Conservation (phyloP, 2,329 filamentous ascomycete species). For the Madurella fahalii region DNA sequence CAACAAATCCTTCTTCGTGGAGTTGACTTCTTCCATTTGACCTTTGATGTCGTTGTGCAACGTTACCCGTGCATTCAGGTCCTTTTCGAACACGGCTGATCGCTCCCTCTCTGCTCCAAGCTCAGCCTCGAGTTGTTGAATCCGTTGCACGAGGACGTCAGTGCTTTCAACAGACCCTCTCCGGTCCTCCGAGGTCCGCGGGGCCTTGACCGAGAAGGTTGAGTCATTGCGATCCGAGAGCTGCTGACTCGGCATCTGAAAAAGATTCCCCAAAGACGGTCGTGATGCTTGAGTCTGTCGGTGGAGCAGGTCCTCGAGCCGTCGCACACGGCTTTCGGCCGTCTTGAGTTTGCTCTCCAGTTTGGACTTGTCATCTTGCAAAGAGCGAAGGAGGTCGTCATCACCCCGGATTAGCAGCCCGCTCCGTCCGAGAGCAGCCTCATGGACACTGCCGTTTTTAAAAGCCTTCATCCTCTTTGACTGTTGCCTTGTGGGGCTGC, state of each 20-base stretch:
- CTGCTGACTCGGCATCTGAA: conserved; percentile 46
- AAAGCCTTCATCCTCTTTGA: conserved; percentile 85
- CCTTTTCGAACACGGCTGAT: conserved; percentile 63
- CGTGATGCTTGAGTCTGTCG: conserved; percentile 64
- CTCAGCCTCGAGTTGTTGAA: conserved; percentile 71
- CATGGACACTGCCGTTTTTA: conserved; percentile 93
- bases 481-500: conserved; percentile 79
- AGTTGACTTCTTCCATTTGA: conserved; percentile 79
- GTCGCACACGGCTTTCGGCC: conserved; percentile 84
- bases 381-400: conserved; percentile 69
- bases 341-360: conserved; percentile 71
- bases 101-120: conserved; percentile 68
- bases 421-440: conserved; percentile 80
- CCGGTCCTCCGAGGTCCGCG: conserved; percentile 40
- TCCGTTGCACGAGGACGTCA: conserved; percentile 43
- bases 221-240: conserved; percentile 49
- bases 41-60: conserved; percentile 59
- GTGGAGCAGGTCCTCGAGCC: conserved; percentile 88
- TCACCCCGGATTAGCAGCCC: conserved; percentile 82
- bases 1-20: conserved; percentile 89
- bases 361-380: conserved; percentile 80
- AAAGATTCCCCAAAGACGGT: conserved; percentile 51
- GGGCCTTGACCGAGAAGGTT: conserved; percentile 44
- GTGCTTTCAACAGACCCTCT: conserved; percentile 44
- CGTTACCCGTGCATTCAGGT: conserved; percentile 55